Evolutionary conservation across 2,329 filamentous ascomycete genomes (phyloP).

Genomic region (Ceratocystis diversiconidia): DNA sequence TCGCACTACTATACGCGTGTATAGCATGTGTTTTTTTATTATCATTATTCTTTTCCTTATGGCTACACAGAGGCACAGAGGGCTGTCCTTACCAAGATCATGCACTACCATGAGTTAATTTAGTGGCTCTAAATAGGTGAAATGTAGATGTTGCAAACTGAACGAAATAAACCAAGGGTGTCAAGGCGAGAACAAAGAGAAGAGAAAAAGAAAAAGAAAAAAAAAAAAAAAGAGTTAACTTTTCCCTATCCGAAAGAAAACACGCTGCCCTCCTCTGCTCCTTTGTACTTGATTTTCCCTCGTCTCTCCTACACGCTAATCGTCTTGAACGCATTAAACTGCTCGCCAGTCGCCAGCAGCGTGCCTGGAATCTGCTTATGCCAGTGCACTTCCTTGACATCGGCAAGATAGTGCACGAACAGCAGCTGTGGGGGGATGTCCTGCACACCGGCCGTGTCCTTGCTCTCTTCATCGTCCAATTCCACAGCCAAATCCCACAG

Average conservation of each 20-base stretch:
- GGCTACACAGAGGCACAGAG: no score
- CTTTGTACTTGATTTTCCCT: constrained; percentile 17
- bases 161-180: no score
- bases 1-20: neutral
- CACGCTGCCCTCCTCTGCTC: neutral
- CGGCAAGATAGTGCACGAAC: constrained; percentile 92
- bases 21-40: no score
- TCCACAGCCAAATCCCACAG: constrained; percentile 96
- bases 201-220: neutral
- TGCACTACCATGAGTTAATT: no score
- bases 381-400: constrained; percentile 94
- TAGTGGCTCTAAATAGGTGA: no score
- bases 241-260: constrained; percentile 7
- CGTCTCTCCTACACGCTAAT: constrained; percentile 51
- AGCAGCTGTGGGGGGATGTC: constrained; percentile 89
- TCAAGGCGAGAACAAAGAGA: neutral
- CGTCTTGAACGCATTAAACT: constrained; percentile 74
- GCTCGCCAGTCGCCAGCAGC: constrained; percentile 77
- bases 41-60: no score
- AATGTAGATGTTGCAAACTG: no score
- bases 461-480: constrained; percentile 91
- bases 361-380: constrained; percentile 88
- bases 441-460: constrained; percentile 69
- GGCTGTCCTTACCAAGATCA: no score
- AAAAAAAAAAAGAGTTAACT: neutral